A percentile compares a stretch with the other conserved stretches of the same genome.
phyloP scores from a whole-genome alignment of 2,329 filamentous ascomycete species.

The Sporothrix protearum region DNA sequence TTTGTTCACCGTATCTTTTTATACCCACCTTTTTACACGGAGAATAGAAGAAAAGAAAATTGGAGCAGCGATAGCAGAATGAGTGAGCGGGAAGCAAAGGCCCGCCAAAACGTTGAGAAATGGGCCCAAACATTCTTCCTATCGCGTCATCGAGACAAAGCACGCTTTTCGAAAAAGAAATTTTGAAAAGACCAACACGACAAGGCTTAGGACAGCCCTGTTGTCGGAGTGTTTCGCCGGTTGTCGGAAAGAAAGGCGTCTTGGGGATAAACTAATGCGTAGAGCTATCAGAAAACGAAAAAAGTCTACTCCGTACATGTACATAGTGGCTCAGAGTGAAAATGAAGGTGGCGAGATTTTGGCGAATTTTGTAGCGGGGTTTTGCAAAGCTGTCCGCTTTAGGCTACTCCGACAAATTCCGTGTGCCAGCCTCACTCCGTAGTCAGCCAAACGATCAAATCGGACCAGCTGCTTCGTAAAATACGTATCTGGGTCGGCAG shows the following conservation, averaged over 20 bases:
- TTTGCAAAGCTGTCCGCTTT: background rate
- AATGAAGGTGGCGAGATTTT: conserved; percentile 5
- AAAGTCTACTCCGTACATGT: background rate
- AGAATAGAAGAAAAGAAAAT: background rate
- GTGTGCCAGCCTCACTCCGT: background rate
- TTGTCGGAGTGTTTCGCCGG: background rate
- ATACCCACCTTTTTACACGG: conserved; percentile 5
- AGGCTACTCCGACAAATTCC: background rate
- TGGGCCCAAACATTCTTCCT: conserved; percentile 15
- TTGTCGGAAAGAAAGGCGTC: background rate
- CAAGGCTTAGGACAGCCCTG: background rate
- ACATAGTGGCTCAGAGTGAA: background rate
- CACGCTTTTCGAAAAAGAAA: conserved; percentile 1
- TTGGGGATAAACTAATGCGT: background rate
- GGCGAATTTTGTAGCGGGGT: background rate
- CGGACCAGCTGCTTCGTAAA: background rate
- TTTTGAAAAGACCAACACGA: background rate
- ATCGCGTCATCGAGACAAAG: background rate
- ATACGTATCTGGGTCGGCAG: background rate
- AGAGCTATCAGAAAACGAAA: background rate
- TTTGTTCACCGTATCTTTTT: conserved; percentile 3
- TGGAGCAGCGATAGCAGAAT: background rate
- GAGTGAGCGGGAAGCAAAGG: background rate
- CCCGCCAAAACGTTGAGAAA: background rate
- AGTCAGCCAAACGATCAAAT: background rate